phyloP scores from a whole-genome alignment of 2,329 filamentous ascomycete species.

The Colletotrichum sp. region DNA sequence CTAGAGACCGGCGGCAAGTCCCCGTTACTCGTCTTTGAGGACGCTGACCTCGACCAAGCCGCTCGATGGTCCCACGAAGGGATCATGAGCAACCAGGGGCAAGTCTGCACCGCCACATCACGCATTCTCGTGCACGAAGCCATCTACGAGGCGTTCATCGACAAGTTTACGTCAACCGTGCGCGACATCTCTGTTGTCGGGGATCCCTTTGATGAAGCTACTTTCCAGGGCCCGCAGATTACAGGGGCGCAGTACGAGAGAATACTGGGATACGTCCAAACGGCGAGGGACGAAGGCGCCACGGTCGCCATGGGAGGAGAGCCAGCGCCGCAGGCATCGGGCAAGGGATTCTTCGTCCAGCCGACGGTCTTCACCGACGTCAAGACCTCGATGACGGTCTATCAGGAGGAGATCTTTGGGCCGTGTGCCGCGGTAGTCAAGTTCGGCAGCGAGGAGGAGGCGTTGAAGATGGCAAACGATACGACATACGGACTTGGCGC shows the following conservation, averaged over 20 bases:
- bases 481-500: constrained; percentile 61
- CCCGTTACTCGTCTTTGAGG: constrained; percentile 63
- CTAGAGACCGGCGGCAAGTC: constrained; percentile 67
- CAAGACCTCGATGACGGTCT: constrained; percentile 29
- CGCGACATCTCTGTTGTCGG: constrained; percentile 63
- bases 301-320: constrained; percentile 51
- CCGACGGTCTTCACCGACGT: constrained; percentile 33
- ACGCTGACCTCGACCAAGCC: constrained; percentile 66
- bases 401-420: constrained; percentile 36
- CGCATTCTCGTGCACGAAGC: constrained; percentile 63
- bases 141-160: constrained; percentile 64
- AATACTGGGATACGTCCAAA: constrained; percentile 68
- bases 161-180: constrained; percentile 63
- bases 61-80: constrained; percentile 54
- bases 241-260: constrained; percentile 68
- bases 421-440: constrained; percentile 29
- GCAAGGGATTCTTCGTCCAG: constrained; percentile 36
- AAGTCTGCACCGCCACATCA: constrained; percentile 65
- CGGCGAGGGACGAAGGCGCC: constrained; percentile 67
- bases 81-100: constrained; percentile 62
- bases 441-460: constrained; percentile 37
- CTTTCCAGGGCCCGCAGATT: constrained; percentile 73
- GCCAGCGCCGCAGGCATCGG: constrained; percentile 46
- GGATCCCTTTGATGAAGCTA: constrained; percentile 66
- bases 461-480: constrained; percentile 39